Conservation (phyloP, 129 eudicot genomes). For the Kitagawia praeruptora region DNA sequence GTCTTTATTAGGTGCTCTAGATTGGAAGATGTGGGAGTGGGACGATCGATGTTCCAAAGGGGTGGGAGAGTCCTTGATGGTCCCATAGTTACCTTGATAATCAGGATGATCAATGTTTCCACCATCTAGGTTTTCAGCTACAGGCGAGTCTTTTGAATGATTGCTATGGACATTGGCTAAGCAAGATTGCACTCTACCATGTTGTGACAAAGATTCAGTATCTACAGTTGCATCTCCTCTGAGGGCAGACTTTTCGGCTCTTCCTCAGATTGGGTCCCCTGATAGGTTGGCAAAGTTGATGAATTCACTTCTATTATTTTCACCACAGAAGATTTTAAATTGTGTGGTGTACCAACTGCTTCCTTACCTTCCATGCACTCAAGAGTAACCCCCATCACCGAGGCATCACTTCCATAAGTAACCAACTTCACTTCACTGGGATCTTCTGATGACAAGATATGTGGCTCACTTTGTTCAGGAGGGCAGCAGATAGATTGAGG, state of each 20-base stretch:
- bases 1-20: conserved; percentile 13
- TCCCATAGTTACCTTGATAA: conserved; percentile 5
- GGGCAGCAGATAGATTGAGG: conserved; percentile 22
- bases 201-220: conserved; percentile 15
- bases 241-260: conserved; percentile 13
- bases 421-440: conserved; percentile 10
- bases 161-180: conserved; percentile 19
- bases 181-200: conserved; percentile 17
- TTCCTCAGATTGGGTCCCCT: conserved; percentile 21
- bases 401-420: conserved; percentile 25
- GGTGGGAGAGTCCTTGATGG: conserved; percentile 10
- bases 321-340: conserved; percentile 21
- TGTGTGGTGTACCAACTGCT: conserved; percentile 18
- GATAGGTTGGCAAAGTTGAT: conserved; percentile 20
- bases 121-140: conserved; percentile 15
- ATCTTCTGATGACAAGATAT: conserved; percentile 15
- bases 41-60: not conserved
- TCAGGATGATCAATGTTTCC: conserved; percentile 12
- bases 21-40: not conserved
- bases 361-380: conserved; percentile 13
- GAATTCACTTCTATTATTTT: conserved; percentile 17
- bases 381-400: conserved; percentile 16
- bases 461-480: conserved; percentile 20
- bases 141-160: conserved; percentile 10
- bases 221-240: conserved; percentile 11